Evolutionary conservation across 2,329 filamentous ascomycete genomes (phyloP).

Genomic region (Fusarium concolor): DNA sequence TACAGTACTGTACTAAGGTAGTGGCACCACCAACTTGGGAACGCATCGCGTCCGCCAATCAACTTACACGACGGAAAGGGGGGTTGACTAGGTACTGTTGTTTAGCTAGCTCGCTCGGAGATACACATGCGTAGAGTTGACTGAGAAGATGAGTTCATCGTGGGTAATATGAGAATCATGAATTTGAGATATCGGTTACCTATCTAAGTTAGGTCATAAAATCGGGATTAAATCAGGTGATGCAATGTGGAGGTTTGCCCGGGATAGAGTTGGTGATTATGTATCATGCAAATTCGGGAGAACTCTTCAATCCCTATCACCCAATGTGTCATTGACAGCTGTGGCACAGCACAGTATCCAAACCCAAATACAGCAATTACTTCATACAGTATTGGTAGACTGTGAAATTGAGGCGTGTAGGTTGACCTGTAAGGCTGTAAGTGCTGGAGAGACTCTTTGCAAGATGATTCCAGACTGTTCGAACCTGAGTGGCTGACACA

Average conservation of each 20-base stretch:
- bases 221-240: conserved; percentile 15
- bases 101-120: conserved; percentile 1
- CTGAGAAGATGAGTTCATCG: not conserved
- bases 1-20: too few relatives aligned
- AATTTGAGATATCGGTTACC: not conserved
- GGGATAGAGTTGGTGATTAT: conserved; percentile 3
- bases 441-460: not conserved
- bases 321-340: conserved; percentile 12
- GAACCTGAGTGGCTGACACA: conserved; percentile 14
- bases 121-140: conserved; percentile 8
- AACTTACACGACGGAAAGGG: conserved; percentile 44
- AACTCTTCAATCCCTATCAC: conserved; percentile 3
- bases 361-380: not conserved
- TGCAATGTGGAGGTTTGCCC: conserved; percentile 2
- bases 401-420: not conserved
- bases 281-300: conserved; percentile 18
- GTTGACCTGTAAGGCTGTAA: conserved; percentile 14
- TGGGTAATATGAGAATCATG: not conserved
- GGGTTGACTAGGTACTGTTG: not conserved
- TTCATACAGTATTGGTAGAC: not conserved
- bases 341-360: conserved; percentile 22
- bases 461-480: conserved; percentile 33
- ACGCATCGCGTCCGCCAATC: conserved; percentile 41
- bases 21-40: conserved; percentile 21
- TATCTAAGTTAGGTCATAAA: not conserved